A percentile compares a stretch with the other conserved stretches of the same genome.
These are phyloP conservation scores for Calophaca sinica DNA, from an alignment of 306 rosid genomes.

Conservation along the genomic window DNA sequence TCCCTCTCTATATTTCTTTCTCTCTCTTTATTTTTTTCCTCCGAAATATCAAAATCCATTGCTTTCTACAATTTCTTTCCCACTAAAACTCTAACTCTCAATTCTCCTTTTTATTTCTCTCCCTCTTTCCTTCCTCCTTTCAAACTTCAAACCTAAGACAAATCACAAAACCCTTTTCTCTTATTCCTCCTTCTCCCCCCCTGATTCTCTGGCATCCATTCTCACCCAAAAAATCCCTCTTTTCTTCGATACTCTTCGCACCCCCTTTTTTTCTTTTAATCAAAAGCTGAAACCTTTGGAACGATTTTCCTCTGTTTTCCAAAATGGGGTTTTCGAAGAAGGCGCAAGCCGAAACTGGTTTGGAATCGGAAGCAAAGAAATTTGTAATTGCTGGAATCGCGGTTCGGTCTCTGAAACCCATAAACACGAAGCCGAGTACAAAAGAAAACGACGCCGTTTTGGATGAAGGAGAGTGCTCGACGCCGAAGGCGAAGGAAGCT, in stretches of 20 bases:
- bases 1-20: slow-evolving; percentile 17
- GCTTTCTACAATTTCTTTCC: slow-evolving; percentile 46
- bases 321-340: slow-evolving; percentile 90
- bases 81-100: slow-evolving; percentile 38
- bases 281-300: slow-evolving; percentile 18
- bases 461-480: slow-evolving; percentile 51
- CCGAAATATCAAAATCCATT: slow-evolving; percentile 19
- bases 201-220: slow-evolving; percentile 11
- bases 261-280: slow-evolving; percentile 36
- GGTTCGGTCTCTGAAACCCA: slow-evolving; percentile 69
- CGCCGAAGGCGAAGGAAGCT: slow-evolving; percentile 82
- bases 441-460: slow-evolving; percentile 47
- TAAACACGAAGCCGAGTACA: slow-evolving; percentile 61
- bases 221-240: slow-evolving; percentile 26
- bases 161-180: slow-evolving; percentile 65
- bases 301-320: not conserved
- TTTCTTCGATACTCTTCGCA: slow-evolving; percentile 35
- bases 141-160: slow-evolving; percentile 41
- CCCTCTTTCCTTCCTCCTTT: slow-evolving; percentile 25
- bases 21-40: slow-evolving; percentile 13
- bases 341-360: slow-evolving; percentile 61
- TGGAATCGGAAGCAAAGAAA: slow-evolving; percentile 75
- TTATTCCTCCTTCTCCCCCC: slow-evolving; percentile 50
- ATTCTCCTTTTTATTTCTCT: slow-evolving; percentile 21
- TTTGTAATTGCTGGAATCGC: slow-evolving; percentile 85